Evolutionary conservation across 2,329 filamentous ascomycete species (phyloP), one percentile per base, ranked within the genome.

Genomic region (Lasiodiplodia hormozganensis): DNA sequence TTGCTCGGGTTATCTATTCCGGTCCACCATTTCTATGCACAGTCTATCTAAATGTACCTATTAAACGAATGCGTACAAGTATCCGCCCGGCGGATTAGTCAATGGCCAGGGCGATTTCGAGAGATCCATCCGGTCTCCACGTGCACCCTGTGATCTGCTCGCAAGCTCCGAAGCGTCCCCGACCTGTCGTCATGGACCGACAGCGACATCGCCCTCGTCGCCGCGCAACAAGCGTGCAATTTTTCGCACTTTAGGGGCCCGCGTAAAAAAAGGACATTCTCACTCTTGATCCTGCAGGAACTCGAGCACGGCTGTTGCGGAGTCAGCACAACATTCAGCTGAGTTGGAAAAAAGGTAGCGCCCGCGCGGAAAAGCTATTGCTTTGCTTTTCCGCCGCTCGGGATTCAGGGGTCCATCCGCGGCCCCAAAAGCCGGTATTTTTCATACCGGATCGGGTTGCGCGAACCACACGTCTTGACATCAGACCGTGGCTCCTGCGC

Each of bases 291-390:
- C 88, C 79, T 75, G 84, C 62, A 92, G 77, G 73, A 91, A 92
- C 56, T 91, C 88, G 28, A 90, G 84, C 12, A 91, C 89, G 71
- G 85, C 89, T 90, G 70, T 56, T 36, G n/a, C 28, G 21, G 11
- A 47, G 73, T 68, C 28, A 68, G 66, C 18, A 47, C 21, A 25
- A 34, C 3, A 18, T 23, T 43, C 49, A 52, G 47, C 23, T 49
- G 12, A 52, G 21, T 38, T 38, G 10, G 47, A 38, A 34, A 34
- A 34, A n/a, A 31, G 28, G 31, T 56, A 47, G 40, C 36, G 16
- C 11, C 60, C n/a, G 47, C 10, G 28, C 40, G 28, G 43, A 25
- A 34, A 52, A 51, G 28, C n/a, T 16, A 28, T 64, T 31, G 43
- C 43, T 47, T 11, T 64, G 60, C 60, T 36, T 52, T 43, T 64